Base-by-base conservation (phyloP, 1,139 yeast species). In the Blastobotrys arbuscula region DNA sequence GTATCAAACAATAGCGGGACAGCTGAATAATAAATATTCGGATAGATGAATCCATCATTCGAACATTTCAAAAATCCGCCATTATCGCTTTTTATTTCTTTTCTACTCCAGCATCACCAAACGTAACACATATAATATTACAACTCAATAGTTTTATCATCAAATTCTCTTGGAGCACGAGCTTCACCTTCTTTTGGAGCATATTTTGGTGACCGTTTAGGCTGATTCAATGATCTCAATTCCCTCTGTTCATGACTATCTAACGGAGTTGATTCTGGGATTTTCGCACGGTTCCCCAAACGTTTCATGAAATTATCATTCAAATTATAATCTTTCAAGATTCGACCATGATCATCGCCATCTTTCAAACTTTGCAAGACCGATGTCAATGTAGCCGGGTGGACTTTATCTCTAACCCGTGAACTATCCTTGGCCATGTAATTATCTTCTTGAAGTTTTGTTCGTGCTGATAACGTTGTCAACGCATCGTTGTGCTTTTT, bases 381-480 rank as follows among this genome's bases (percentile, higher is more conserved):
- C n/a, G 50, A 39, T n/a, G 44, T 15, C 7, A 47, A 28, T 13
- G 50, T 44, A 3, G 40, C 39, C 2, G 50, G 47, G 23, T 38
- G 50, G 1, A 35, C 44, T 19, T 39, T 24, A 20, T 33, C 20
- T 21, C 33, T 31, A 9, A 33, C 30, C 30, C 15, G n/a, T n/a
- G 39, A 18, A 7, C 24, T 8, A 26, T 31, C 36, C 9, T 15
- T 26, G 15, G n/a, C 36, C 30, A 19, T 34, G 10, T 24, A 10
- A n/a, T 36, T 43, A 18, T 39, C 43, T 15, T 43, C 9, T 15
- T 34, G 41, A 15, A 24, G 12, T 23, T 23, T 19, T n/a, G 23
- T 36, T 30, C 47, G 19, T 10, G 50, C 49, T 20, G 30, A 6
- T 18, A 46, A 30, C 7, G 49, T 43, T 10, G 10, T 18, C 9